A percentile compares a stretch with the other conserved stretches of the same genome.
Conservation (phyloP, 805 yeast species). For the Teunomyces barrocoloradensis region DNA sequence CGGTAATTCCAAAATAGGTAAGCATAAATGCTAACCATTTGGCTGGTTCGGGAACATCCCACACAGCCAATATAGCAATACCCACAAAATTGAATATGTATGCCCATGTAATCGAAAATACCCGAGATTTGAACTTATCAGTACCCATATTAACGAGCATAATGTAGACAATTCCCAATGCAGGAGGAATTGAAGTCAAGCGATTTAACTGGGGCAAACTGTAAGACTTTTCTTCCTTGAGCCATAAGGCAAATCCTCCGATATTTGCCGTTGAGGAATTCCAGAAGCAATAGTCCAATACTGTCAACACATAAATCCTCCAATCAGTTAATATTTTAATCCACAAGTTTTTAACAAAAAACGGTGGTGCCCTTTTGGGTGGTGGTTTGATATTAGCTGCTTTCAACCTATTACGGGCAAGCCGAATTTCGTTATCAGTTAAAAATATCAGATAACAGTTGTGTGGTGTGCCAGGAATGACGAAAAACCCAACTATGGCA, state of each 20-base stretch:
- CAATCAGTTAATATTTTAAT: constrained; percentile 26
- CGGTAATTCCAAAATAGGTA: constrained; percentile 21
- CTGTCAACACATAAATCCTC: constrained; percentile 28
- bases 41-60: constrained; percentile 21
- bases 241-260: constrained; percentile 49
- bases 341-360: constrained; percentile 26
- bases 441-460: constrained; percentile 49
- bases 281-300: constrained; percentile 17
- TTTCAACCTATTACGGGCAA: constrained; percentile 41
- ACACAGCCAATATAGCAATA: constrained; percentile 19
- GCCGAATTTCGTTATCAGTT: constrained; percentile 54
- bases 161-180: constrained; percentile 54
- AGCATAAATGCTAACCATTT: constrained; percentile 26
- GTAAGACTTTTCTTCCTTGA: constrained; percentile 16
- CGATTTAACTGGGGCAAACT: not conserved
- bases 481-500: constrained; percentile 16
- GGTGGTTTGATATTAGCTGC: constrained; percentile 16
- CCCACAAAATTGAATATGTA: constrained; percentile 31
- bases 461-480: constrained; percentile 25
- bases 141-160: constrained; percentile 47
- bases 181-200: constrained; percentile 53
- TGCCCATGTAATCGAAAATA: constrained; percentile 51
- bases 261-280: constrained; percentile 42
- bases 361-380: constrained; percentile 13
- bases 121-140: constrained; percentile 48